Base-by-base conservation (phyloP, 169 alveolate species). In the Toxoplasma gondii region DNA sequence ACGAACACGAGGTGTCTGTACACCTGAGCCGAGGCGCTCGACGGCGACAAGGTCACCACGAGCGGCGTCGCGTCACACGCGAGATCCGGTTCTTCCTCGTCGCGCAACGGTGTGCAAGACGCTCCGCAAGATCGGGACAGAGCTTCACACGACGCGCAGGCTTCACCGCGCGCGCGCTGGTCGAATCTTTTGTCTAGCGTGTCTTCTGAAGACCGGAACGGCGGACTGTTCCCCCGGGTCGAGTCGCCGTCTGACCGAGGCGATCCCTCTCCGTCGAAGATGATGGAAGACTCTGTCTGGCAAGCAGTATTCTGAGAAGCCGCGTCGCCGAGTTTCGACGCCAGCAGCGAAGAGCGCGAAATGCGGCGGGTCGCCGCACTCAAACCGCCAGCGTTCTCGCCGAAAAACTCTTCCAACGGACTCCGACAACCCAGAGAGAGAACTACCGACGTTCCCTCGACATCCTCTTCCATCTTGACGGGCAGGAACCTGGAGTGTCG, bases 1-100 rank as follows among this genome's bases (percentile, higher is more conserved):
- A 54, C 82, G 34, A 88, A 88, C 9, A 88, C 80, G 36, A 88
- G 31, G 80, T 88, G 92, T 54, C 54, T 88, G 92, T 41, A 88
- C 49, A 45, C 91, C 29, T n/a, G 70, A 22, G 92, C 91, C 7
- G 54, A 64, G 36, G 1, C 54, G 43, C 39, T 7, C 36, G 92
- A 45, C 70, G 92, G 88, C 24, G 54, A 44, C 49, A 45, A 7
- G n/a, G 92, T 53, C n/a, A 45, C 45, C 92, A 53, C 91, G n/a
- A 27, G 7, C 5, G 74, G 74, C 24, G 74, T 64, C 74, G 22
- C 29, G 34, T 64, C 34, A 19, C 34, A 64, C 31, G 74, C 7
- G n/a, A 64, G 29, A 7, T 31, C 74, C 31, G 74, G 9, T 19
- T 64, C 74, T 27, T 64, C 74, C 74, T 1, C 34, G 74, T 64